These are phyloP conservation scores for Stenocarpella maydis DNA, from an alignment of 2,329 filamentous ascomycete genomes.

Conservation along the genomic window DNA sequence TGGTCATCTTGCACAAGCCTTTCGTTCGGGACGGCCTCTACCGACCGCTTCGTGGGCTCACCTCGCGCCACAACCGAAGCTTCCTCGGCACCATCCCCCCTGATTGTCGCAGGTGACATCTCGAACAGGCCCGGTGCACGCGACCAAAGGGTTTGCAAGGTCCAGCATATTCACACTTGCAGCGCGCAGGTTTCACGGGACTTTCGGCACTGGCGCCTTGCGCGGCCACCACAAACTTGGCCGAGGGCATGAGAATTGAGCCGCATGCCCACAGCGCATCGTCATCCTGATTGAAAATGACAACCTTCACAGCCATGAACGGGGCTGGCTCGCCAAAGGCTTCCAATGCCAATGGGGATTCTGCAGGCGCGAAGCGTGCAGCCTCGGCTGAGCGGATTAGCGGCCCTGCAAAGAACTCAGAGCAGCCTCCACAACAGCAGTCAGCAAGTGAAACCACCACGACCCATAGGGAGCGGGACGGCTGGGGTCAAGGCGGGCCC, in stretches of 20 bases:
- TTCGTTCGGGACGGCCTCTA: not conserved
- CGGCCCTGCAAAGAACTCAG: constrained; percentile 36
- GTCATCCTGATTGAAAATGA: constrained; percentile 50
- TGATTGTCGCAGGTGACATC: constrained; percentile 30
- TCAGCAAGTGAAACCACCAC: constrained; percentile 41
- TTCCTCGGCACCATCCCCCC: constrained; percentile 2
- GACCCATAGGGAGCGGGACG: constrained; percentile 48
- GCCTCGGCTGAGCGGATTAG: constrained; percentile 46
- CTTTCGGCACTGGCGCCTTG: constrained; percentile 4
- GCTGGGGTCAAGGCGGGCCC: constrained; percentile 48
- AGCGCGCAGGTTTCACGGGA: constrained; percentile 3
- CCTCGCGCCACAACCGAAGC: not conserved
- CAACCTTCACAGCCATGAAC: constrained; percentile 62
- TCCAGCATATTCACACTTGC: constrained; percentile 4
- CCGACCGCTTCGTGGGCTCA: not conserved
- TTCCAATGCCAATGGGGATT: constrained; percentile 47
- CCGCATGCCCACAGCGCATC: constrained; percentile 6
- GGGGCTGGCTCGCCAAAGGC: constrained; percentile 55
- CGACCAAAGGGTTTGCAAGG: constrained; percentile 9
- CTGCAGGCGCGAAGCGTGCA: constrained; percentile 43
- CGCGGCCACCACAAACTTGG: constrained; percentile 1
- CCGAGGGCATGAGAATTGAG: constrained; percentile 13
- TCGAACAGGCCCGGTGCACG: constrained; percentile 1
- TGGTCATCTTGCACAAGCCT: not conserved
- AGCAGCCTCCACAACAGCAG: constrained; percentile 37